Base-by-base conservation (phyloP, 179 eudicot genomes). In the Heliamphora pulchella region DNA sequence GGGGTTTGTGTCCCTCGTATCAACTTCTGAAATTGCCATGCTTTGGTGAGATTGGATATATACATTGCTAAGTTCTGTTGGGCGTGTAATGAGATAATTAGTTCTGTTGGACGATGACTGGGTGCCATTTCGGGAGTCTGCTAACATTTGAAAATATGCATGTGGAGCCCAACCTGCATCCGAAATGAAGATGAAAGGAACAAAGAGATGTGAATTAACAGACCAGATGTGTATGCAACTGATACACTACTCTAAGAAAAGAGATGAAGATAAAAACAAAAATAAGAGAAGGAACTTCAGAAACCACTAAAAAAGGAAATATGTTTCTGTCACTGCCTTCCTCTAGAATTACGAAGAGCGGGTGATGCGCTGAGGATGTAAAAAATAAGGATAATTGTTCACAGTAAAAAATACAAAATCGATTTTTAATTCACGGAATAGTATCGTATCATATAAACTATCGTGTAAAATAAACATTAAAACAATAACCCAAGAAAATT, bases 91-190 rank as follows among this genome's bases (percentile, higher is more conserved):
- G 58, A 87, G 88, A 72, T 81, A 78, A 62, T 84, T 82, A 9
- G 46, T 47, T 41, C 71, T 82, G 75, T 75, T 83, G 69, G 82
- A 41, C 31, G 83, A 55, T 47, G 82, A 67, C 74, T 85, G 89
- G 77, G 75, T 79, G 20, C 81, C 89, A 70, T 85, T 86, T 68
- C 84, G 81, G 11, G 91, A 88, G 43, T 85, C 88, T 59, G 87
- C 92, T 51, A 92, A 81, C 91, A 88, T 87, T 63, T 78, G 85
- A 78, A 91, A 88, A 78, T 90, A 92, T 13, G 90, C 86, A 86
- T 90, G 90, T 8, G 97, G 97, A 46, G 90, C 92, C 97, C 94
- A 90, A 81, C 90, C 90, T 88, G 85, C 65, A 81, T 41, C 63
- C 43, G 39, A 53, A 6, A 17, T 44, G 48, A 53, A 31, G 31